phyloP scores from a whole-genome alignment of 257 asterid species.

The Scutellaria baicalensis region DNA sequence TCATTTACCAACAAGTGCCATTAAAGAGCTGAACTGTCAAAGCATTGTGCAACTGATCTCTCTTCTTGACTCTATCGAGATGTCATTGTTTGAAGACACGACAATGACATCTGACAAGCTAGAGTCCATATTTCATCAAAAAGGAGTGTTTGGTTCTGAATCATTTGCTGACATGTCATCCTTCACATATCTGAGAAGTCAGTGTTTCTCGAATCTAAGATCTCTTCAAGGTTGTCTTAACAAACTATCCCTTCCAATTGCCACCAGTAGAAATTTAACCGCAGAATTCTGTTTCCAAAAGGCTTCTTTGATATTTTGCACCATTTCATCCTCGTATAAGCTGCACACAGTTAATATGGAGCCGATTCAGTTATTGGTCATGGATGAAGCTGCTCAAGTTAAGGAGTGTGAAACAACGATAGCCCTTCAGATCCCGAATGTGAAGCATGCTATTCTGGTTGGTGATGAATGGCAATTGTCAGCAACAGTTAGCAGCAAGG shows the following conservation, averaged over 20 bases:
- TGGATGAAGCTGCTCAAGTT: conserved; percentile 63
- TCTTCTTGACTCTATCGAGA: conserved; percentile 23
- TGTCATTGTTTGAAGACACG: conserved; percentile 23
- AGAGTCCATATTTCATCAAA: conserved; percentile 16
- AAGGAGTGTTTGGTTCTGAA: not conserved
- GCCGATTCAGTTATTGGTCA: conserved; percentile 36
- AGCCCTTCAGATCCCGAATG: conserved; percentile 41
- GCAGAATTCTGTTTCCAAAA: conserved; percentile 30
- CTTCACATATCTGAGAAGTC: conserved; percentile 10
- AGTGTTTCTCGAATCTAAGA: conserved; percentile 20
- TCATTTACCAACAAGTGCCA: conserved; percentile 33
- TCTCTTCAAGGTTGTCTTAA: conserved; percentile 25
- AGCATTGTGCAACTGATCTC: conserved; percentile 15
- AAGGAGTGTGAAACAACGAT: conserved; percentile 51
- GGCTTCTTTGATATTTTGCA: conserved; percentile 51
- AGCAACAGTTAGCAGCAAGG: conserved; percentile 49
- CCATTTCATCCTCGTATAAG: conserved; percentile 38
- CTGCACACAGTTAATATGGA: conserved; percentile 22
- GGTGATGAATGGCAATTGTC: conserved; percentile 60
- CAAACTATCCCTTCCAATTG: conserved; percentile 23
- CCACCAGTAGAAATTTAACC: not conserved
- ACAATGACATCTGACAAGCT: conserved; percentile 24
- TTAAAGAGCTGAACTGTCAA: conserved; percentile 24
- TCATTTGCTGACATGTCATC: conserved; percentile 12
- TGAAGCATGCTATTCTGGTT: conserved; percentile 40